Base-by-base conservation (phyloP, 2,329 filamentous ascomycete genomes). In the Daldinia eschscholtzii region DNA sequence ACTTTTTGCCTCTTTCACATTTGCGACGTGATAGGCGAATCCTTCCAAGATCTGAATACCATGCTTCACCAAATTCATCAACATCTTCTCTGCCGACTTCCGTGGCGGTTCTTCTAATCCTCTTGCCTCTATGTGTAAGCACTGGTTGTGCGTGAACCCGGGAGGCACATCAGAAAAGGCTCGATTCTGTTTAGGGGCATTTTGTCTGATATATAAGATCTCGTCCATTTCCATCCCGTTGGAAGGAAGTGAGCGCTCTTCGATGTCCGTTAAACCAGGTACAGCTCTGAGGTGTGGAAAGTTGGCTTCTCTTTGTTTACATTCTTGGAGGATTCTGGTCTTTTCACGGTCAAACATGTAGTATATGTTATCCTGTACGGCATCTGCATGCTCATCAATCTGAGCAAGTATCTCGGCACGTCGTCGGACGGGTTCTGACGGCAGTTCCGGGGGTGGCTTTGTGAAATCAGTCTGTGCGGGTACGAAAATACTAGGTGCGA, bases 381-480 rank as follows among this genome's bases (percentile, higher is more conserved):
- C 65, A 6, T 68, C 60, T 1, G 73, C 73, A 41, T 78, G 76
- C 67, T 72, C 70, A 20, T 78, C 75, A 9, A 77, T 73, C 33
- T 64, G 66, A 30, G 66, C 62, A 5, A 76, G 68, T 3, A 37
- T 58, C 9, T 66, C 42, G 26, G 64, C 62, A 5, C 73, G 55
- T 12, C 65, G 64, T 12, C 30, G 41, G 20, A 35, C 44, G 3
- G 65, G 71, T n/a, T 76, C 70, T 9, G 68, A 64, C 0, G 74
- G 69, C 4, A 70, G 18, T 2, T 66, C 65, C 13, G 74, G 73
- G n/a, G 72, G 68, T n/a, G 76, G 70, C 58, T 75, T 68, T 6
- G 75, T 76, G 68, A 76, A 72, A 67, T 77, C 76, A 26, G 58
- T 57, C 12, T 73, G 66, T 20, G 74, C 74, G 18, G 74, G 72